Base-by-base conservation (phyloP, 441 rosid genomes). In the Capsella rubella region DNA sequence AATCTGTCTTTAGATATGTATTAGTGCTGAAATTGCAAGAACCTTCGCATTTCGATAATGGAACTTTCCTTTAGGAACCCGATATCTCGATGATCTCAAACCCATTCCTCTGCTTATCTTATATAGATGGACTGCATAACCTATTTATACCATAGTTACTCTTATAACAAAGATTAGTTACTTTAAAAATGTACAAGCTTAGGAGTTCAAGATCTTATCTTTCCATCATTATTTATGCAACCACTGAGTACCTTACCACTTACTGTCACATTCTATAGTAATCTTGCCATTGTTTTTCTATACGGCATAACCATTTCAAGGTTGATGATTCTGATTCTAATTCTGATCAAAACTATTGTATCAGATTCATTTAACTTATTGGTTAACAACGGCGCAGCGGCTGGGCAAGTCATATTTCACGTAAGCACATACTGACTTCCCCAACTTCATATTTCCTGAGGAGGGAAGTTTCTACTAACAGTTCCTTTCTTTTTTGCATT, bases 331-430 rank as follows among this genome's bases (percentile, higher is more conserved):
- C 37, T 34, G 35, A n/a, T 49, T 15, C 2, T 51, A 13, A 11
- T 9, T 3, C 28, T 27, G 28, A 16, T 18, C 54, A 7, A 25
- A 64, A 64, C 63, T 63, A 39, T 63, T 57, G 12, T n/a, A 82
- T 85, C 89, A 90, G 99, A 94, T 87, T 90, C 97, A 57, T 94
- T 90, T 85, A 94, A 92, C 83, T 85, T 94, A 78, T 79, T 91
- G 82, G 95, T 94, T 77, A 92, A 94, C 77, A 90, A 89, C 49
- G 97, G 99, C 66, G 91, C 87, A 60, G 87, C 99, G 76, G 99
- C 99, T 39, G 99, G 99, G 43, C 99, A 94, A 80, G 95, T 94
- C 69, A 82, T 94, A 75, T 94, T 89, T 84, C 99, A 94, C 13
- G 99, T 94, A 80, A 85, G 91, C 78, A 34, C 54, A 59, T 60